phyloP scores from a whole-genome alignment of 768 basidiomycete genomes.

The Mycena leptocephala region DNA sequence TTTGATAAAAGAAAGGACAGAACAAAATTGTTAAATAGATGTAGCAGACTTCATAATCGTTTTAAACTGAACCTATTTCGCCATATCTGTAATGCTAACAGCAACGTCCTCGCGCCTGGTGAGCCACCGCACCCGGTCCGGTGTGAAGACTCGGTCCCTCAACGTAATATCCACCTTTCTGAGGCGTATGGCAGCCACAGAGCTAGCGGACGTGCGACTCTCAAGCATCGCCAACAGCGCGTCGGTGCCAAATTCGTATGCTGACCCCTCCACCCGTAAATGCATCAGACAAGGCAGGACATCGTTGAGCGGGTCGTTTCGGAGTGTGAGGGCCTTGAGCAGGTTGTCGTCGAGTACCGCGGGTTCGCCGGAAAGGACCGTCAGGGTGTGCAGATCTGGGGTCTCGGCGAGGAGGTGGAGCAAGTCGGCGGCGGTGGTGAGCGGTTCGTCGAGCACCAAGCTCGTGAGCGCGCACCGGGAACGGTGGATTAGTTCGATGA shows the following conservation, averaged over 20 bases:
- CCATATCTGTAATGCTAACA: no score
- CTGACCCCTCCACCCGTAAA: neutral
- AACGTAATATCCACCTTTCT: neutral
- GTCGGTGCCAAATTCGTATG: neutral
- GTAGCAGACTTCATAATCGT: no score
- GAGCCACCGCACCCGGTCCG: no score
- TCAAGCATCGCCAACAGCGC: neutral
- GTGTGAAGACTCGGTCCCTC: neutral
- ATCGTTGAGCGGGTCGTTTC: neutral
- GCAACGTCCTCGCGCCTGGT: no score
- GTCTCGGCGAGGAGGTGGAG: neutral
- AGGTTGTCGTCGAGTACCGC: neutral
- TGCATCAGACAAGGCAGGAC: neutral
- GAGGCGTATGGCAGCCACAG: neutral
- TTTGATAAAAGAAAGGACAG: no score
- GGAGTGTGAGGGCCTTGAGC: neutral
- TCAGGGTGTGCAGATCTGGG: neutral
- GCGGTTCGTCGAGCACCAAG: neutral
- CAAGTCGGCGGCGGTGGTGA: neutral
- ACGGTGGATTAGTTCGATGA: neutral
- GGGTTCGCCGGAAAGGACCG: neutral
- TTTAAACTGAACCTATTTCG: no score
- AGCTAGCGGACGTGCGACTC: neutral
- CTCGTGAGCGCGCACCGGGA: neutral
- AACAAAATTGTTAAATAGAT: no score